These are phyloP conservation scores for Moesziomyces antarcticus DNA, from an alignment of 1,284 basidiomycete genomes.

Conservation along the genomic window DNA sequence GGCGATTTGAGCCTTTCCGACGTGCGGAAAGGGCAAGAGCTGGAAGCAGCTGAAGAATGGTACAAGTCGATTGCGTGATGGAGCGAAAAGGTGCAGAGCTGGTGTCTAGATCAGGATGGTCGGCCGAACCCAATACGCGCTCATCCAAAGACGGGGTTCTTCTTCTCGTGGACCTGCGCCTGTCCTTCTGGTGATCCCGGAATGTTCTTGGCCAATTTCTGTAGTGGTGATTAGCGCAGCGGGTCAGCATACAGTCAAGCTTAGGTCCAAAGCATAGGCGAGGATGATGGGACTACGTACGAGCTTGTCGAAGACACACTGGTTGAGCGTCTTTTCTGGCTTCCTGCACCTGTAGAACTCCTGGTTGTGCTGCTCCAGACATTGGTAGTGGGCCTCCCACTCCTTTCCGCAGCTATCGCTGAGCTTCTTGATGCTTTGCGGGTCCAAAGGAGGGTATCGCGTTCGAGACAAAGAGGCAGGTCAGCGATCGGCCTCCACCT, in stretches of 20 bases:
- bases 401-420: slow-evolving; percentile 88
- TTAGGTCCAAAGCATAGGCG: neutral
- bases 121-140: neutral
- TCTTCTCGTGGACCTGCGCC: slow-evolving; percentile 88
- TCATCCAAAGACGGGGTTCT: slow-evolving; percentile 76
- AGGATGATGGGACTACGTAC: slow-evolving; percentile 53
- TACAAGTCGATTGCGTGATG: neutral
- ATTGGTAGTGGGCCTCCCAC: slow-evolving; percentile 94
- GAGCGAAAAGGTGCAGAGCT: slow-evolving; percentile 2
- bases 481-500: neutral
- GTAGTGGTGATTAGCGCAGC: slow-evolving; percentile 4
- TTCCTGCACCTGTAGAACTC: slow-evolving; percentile 91
- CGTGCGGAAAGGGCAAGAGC: too few relatives aligned
- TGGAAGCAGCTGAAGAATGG: neutral
- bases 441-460: neutral
- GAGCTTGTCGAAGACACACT: slow-evolving; percentile 96
- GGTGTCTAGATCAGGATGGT: slow-evolving; percentile 8
- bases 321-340: slow-evolving; percentile 87
- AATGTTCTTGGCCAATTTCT: slow-evolving; percentile 92
- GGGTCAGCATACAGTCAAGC: neutral
- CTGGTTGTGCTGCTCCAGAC: slow-evolving; percentile 96
- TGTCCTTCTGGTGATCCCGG: slow-evolving; percentile 88
- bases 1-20: too few relatives aligned
- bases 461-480: slow-evolving; percentile 3
- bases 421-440: slow-evolving; percentile 85